Conservation (phyloP, 1,284 basidiomycete species). For the Leccinum fuscescens region DNA sequence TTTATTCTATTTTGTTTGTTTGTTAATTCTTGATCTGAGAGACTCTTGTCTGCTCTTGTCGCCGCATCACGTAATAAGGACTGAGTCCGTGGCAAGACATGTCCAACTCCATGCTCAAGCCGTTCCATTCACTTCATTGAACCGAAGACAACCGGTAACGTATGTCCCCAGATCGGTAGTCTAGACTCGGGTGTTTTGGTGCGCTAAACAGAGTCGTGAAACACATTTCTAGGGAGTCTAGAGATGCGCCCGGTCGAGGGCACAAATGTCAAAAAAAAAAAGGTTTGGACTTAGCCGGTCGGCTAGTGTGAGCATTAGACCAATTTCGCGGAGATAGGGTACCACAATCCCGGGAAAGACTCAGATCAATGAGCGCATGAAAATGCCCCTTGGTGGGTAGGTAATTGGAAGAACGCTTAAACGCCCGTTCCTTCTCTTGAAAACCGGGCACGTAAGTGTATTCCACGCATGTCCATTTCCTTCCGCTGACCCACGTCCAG, state of each 20-base stretch:
- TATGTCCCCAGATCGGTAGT: background rate
- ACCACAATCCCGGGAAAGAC: background rate
- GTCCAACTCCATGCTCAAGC: background rate
- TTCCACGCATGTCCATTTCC: background rate
- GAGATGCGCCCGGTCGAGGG: background rate
- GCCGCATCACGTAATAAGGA: background rate
- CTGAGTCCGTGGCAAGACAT: no score
- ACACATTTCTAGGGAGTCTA: background rate
- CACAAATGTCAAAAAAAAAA: background rate
- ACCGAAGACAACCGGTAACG: background rate
- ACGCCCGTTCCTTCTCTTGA: constrained; percentile 2
- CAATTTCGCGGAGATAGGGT: constrained; percentile 27
- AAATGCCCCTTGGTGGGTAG: constrained; percentile 6
- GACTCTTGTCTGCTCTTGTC: background rate
- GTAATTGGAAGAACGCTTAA: constrained; percentile 2
- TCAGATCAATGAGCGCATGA: background rate
- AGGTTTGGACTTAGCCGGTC: constrained; percentile 6
- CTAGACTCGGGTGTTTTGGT: constrained; percentile 1
- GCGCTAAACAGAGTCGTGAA: background rate
- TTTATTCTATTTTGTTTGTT: background rate
- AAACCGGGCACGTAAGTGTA: constrained; percentile 10
- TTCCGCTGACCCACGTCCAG: constrained; percentile 10
- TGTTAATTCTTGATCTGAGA: background rate
- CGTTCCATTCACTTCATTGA: background rate
- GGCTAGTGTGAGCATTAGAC: constrained; percentile 1